Conservation (phyloP, 495 filamentous ascomycete genomes). For the Parmelia sp. region DNA sequence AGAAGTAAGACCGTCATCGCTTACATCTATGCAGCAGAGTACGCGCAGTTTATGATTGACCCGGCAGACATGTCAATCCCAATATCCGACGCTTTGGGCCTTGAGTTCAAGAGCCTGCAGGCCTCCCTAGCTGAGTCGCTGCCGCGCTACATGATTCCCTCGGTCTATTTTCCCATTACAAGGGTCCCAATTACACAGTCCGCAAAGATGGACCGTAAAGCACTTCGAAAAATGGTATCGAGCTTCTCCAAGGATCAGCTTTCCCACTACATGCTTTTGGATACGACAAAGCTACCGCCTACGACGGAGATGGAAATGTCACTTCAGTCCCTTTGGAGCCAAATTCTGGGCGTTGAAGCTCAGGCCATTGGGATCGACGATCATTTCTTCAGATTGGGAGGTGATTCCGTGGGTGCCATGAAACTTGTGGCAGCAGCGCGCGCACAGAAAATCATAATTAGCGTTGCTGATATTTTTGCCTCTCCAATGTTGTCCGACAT, state of each 20-base stretch:
- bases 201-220: slow-evolving; percentile 36
- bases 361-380: slow-evolving; percentile 40
- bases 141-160: slow-evolving; percentile 40
- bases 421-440: slow-evolving; percentile 39
- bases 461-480: slow-evolving; percentile 42
- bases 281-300: slow-evolving; percentile 23
- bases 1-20: too few species aligned
- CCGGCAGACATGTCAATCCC: not conserved
- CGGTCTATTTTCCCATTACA: slow-evolving; percentile 34
- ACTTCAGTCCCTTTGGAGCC: slow-evolving; percentile 42
- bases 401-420: slow-evolving; percentile 44
- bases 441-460: slow-evolving; percentile 32
- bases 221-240: slow-evolving; percentile 29
- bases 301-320: slow-evolving; percentile 35
- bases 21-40: too few species aligned
- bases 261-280: slow-evolving; percentile 24
- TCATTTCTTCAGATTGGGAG: slow-evolving; percentile 44
- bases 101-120: too few species aligned
- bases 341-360: slow-evolving; percentile 34
- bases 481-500: not conserved
- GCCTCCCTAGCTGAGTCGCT: slow-evolving; percentile 26
- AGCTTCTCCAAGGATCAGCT: slow-evolving; percentile 31
- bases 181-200: slow-evolving; percentile 34
- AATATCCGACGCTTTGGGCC: too few species aligned
- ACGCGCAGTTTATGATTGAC: too few species aligned